phyloP scores from a whole-genome alignment of 2,329 filamentous ascomycete genomes.

The Hyphodiscus sp. region DNA sequence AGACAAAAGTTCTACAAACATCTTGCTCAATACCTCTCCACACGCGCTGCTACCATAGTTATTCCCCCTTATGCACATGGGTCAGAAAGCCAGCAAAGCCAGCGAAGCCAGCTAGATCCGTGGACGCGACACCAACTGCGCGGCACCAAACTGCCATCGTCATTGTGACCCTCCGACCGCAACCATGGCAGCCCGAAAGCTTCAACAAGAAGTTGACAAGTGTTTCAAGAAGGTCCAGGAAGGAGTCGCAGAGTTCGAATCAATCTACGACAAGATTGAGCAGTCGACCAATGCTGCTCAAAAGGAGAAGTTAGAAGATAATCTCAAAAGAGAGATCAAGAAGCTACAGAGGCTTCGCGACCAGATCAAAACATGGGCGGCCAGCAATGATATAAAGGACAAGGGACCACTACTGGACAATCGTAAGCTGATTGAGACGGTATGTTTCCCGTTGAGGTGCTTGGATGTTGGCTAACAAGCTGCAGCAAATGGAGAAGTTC shows the following conservation, averaged over 20 bases:
- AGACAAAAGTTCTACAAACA: constrained; percentile 2
- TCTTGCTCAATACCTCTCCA: constrained; percentile 13
- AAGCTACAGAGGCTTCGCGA: constrained; percentile 95
- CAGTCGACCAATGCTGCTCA: constrained; percentile 87
- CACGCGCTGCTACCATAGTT: constrained; percentile 8
- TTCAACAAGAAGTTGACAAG: constrained; percentile 97
- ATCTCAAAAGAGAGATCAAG: constrained; percentile 99
- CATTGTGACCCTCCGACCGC: constrained; percentile 17
- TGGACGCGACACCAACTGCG: constrained; percentile 22
- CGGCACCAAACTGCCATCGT: constrained; percentile 12
- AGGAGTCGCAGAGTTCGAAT: constrained; percentile 86
- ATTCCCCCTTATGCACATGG: constrained; percentile 20
- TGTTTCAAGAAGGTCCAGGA: constrained; percentile 98
- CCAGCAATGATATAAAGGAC: constrained; percentile 98
- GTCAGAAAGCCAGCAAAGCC: constrained; percentile 16
- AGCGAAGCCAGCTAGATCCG: constrained; percentile 22
- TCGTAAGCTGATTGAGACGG: constrained; percentile 94
- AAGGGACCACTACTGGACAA: constrained; percentile 93
- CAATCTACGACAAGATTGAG: constrained; percentile 96
- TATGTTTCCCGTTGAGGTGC: constrained; percentile 34
- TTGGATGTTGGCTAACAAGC: constrained; percentile 20
- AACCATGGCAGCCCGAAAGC: constrained; percentile 89
- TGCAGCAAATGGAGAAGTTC: constrained; percentile 97
- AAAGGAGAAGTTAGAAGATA: constrained; percentile 97
- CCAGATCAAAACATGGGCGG: constrained; percentile 99